These are phyloP conservation scores for Kazachstania martiniae DNA, from an alignment of 805 yeast species.

Conservation along the genomic window DNA sequence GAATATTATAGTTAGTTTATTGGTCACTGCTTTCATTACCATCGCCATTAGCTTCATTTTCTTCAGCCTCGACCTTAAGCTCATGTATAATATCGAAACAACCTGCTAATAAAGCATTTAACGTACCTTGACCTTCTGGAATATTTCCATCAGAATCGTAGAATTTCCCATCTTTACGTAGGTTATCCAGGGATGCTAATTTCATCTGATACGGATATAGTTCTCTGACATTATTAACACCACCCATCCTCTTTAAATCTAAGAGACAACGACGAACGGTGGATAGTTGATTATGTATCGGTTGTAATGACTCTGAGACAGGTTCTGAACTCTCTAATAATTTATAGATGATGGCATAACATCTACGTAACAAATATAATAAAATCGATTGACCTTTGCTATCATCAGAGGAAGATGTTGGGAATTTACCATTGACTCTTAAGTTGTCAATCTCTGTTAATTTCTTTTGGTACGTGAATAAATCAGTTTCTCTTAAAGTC, in stretches of 20 bases:
- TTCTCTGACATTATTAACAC: constrained; percentile 77
- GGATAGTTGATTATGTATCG: constrained; percentile 83
- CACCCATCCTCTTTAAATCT: constrained; percentile 89
- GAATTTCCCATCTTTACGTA: constrained; percentile 86
- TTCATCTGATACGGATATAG: constrained; percentile 94
- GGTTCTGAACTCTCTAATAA: constrained; percentile 89
- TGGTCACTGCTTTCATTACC: constrained; percentile 10
- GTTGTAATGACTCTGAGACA: constrained; percentile 85
- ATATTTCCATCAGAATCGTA: constrained; percentile 68
- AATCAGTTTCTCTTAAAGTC: constrained; percentile 94
- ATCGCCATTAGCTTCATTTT: constrained; percentile 32
- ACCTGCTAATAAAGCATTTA: constrained; percentile 81
- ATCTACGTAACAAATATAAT: constrained; percentile 74
- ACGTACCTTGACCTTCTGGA: constrained; percentile 98
- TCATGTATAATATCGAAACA: constrained; percentile 92
- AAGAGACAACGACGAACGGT: constrained; percentile 85
- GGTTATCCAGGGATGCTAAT: constrained; percentile 77
- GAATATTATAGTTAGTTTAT: no score
- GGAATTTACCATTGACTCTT: constrained; percentile 53
- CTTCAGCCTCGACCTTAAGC: constrained; percentile 75
- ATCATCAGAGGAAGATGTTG: constrained; percentile 19
- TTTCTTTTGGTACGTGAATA: constrained; percentile 69
- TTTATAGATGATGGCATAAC: constrained; percentile 84
- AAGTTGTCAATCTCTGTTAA: constrained; percentile 64
- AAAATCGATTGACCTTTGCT: constrained; percentile 50